Evolutionary conservation across 495 filamentous ascomycete genomes (phyloP).

Genomic region (Filosporella fistucella): DNA sequence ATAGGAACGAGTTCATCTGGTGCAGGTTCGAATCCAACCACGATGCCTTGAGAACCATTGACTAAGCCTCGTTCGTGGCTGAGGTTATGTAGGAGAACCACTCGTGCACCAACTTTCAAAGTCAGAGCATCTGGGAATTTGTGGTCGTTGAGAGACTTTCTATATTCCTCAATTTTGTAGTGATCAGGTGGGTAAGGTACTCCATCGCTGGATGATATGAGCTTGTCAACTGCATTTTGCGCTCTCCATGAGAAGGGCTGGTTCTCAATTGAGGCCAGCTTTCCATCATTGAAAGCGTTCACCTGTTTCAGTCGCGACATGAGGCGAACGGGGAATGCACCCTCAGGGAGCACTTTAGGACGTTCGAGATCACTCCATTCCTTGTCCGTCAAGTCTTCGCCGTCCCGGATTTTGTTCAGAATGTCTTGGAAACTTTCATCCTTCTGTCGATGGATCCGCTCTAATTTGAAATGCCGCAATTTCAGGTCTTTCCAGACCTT

Average conservation of each 20-base stretch:
- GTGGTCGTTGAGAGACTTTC: constrained; percentile 19
- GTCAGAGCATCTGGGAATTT: constrained; percentile 23
- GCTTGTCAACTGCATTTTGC: constrained; percentile 3
- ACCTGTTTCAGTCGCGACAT: constrained; percentile 13
- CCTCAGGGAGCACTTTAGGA: constrained; percentile 2
- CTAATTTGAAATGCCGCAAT: constrained; percentile 16
- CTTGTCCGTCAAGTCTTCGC: background rate
- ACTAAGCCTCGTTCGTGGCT: constrained; percentile 31
- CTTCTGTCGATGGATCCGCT: constrained; percentile 22
- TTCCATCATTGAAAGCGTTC: constrained; percentile 6
- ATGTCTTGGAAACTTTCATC: constrained; percentile 16
- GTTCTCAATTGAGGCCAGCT: constrained; percentile 2
- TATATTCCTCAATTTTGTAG: constrained; percentile 7
- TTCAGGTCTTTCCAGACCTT: constrained; percentile 14
- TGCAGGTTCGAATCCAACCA: constrained; percentile 32
- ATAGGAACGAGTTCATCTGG: background rate
- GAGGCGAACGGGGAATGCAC: constrained; percentile 3
- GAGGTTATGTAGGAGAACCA: constrained; percentile 43
- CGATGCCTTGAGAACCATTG: constrained; percentile 45
- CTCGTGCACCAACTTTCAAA: constrained; percentile 38
- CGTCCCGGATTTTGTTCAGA: constrained; percentile 20
- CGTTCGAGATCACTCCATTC: constrained; percentile 14
- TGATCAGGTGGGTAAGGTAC: background rate
- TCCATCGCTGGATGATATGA: background rate
- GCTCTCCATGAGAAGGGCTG: constrained; percentile 9